Conservation (phyloP, 2,329 filamentous ascomycete species). For the Periglandula ipomoeae region DNA sequence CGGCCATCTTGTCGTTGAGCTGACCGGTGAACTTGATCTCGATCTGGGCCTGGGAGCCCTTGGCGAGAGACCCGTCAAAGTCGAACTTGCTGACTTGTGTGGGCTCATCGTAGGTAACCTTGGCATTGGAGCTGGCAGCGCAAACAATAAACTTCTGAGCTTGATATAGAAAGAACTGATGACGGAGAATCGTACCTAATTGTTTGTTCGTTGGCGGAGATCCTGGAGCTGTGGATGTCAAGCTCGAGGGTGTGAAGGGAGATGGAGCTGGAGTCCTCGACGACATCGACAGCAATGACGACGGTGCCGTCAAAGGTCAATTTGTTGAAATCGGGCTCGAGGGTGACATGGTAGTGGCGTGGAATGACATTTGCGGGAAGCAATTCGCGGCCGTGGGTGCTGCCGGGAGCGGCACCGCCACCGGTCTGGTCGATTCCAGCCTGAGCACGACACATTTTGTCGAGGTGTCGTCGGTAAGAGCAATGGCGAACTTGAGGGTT, state of each 20-base stretch:
- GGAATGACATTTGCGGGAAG: slow-evolving; percentile 88
- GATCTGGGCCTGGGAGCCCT: slow-evolving; percentile 64
- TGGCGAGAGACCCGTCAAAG: slow-evolving; percentile 63
- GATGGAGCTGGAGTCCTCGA: slow-evolving; percentile 74
- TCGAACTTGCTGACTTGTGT: slow-evolving; percentile 74
- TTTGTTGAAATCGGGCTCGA: slow-evolving; percentile 84
- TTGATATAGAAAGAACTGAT: too few species aligned
- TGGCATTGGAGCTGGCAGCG: slow-evolving; percentile 14
- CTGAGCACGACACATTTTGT: slow-evolving; percentile 54
- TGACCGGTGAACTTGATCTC: slow-evolving; percentile 58
- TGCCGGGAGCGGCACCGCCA: slow-evolving; percentile 16
- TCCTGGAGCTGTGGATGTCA: slow-evolving; percentile 59
- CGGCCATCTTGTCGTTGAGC: slow-evolving; percentile 92
- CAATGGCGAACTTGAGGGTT: slow-evolving; percentile 44
- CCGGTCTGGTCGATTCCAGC: slow-evolving; percentile 24
- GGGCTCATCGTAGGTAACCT: slow-evolving; percentile 66
- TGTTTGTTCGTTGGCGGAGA: slow-evolving; percentile 37
- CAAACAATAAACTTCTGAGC: not conserved
- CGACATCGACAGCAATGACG: slow-evolving; percentile 77
- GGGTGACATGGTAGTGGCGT: slow-evolving; percentile 80
- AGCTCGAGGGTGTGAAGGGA: slow-evolving; percentile 83
- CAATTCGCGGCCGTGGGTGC: slow-evolving; percentile 54
- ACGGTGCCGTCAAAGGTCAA: slow-evolving; percentile 79
- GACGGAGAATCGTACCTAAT: slow-evolving; percentile 27
- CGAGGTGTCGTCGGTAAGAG: slow-evolving; percentile 56